phyloP scores from a whole-genome alignment of 768 basidiomycete genomes.

The Lentinula boryana region DNA sequence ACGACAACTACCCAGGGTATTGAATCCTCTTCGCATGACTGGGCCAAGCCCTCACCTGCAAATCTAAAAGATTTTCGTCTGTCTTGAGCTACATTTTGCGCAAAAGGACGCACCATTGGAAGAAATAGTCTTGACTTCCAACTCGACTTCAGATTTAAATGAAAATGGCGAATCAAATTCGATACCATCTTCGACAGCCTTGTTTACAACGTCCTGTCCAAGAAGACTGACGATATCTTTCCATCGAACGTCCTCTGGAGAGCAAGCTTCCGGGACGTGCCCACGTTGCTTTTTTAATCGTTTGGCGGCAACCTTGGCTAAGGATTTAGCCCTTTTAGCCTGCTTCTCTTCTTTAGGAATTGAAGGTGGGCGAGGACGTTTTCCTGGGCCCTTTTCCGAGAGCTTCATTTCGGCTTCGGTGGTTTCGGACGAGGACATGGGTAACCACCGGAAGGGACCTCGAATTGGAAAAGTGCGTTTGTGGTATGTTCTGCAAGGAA shows the following conservation, averaged over 20 bases:
- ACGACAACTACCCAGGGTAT: slow-evolving; percentile 78
- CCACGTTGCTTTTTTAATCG: slow-evolving; percentile 1
- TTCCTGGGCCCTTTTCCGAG: slow-evolving; percentile 1
- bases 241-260: slow-evolving; percentile 69
- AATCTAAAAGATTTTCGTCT: slow-evolving; percentile 5
- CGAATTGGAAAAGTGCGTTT: slow-evolving; percentile 4
- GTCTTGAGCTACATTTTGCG: not conserved
- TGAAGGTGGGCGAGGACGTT: slow-evolving; percentile 2
- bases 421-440: not conserved
- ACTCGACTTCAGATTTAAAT: slow-evolving; percentile 55
- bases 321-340: not conserved
- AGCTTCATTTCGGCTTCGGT: not conserved
- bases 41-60: slow-evolving; percentile 64
- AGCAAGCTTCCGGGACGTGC: slow-evolving; percentile 44
- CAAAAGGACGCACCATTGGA: slow-evolving; percentile 44
- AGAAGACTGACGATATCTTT: slow-evolving; percentile 66
- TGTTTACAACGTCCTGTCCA: slow-evolving; percentile 50
- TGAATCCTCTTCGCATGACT: slow-evolving; percentile 34
- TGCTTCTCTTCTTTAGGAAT: not conserved
- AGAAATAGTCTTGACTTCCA: slow-evolving; percentile 59
- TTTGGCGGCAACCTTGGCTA: not conserved
- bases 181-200: slow-evolving; percentile 37
- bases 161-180: slow-evolving; percentile 59
- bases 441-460: slow-evolving; percentile 6
- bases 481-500: not conserved